Evolutionary conservation across 208 protist species (phyloP), one percentile per base, ranked within the genome.

Genomic region (Acanthamoeba divionensis): DNA sequence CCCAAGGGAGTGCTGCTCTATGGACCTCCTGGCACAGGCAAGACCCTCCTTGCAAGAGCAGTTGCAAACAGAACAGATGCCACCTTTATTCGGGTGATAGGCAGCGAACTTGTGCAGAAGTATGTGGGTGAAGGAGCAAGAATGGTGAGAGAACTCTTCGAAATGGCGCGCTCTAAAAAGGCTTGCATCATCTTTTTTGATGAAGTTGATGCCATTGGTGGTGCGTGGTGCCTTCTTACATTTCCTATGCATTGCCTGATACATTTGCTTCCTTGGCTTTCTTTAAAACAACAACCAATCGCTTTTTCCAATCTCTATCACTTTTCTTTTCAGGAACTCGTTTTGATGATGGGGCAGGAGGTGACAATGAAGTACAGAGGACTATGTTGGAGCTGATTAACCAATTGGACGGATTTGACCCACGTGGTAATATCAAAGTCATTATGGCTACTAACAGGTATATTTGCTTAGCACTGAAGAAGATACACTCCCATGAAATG

Each of bases 371-470:
- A 95, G 99, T 99, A 92, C 99, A 99, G 96, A 96, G 99, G 60
- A 99, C 99, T 0, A 99, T 99, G 99, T 96, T 99, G 12, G 99
- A 99, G 95, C 94, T 99, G 7, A 96, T 99, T n/a, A 99, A 99
- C 83, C 99, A 99, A 95, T 95, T 99, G 4, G 99, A 99, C 95
- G 99, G 99, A 71, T 99, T 99, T 92, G 99, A 99, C 94, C 97
- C 98, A 36, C 96, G 96, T 71, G 98, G 97, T 45, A 98, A 99
- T 90, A 99, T 99, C n/a, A 99, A 99, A 95, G 95, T 96, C 21
- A 1, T 9, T 82, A 8, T 0, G 15, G 8, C 44, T 29, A 1
- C 5, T 0, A 12, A 6, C 44, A 33, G n/a, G n/a, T 69, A 26
- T 69, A 45, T 26, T 44, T 7, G 63, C 18, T 47, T 55, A 12